phyloP scores from a whole-genome alignment of 202 grass and related monocot genomes.

The Alloteropsis angusta region DNA sequence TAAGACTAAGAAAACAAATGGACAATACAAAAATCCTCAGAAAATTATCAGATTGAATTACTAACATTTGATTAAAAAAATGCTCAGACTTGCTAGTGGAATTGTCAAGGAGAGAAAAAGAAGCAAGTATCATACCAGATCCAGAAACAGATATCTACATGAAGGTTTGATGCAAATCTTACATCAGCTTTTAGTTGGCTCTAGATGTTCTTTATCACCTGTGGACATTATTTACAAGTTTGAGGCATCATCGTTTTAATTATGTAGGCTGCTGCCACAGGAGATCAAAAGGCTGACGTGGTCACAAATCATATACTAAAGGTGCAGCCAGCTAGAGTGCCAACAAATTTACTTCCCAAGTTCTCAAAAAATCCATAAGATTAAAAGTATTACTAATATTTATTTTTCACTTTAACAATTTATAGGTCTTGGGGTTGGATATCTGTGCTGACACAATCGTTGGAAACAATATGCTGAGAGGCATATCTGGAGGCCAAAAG shows the following conservation, averaged over 20 bases:
- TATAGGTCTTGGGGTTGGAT: conserved; percentile 62
- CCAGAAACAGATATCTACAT: conserved; percentile 65
- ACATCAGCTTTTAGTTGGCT: neutral
- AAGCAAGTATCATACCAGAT: conserved; percentile 56
- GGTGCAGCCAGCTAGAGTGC: conserved; percentile 25
- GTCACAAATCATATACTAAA: conserved; percentile 73
- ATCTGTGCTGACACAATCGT: conserved; percentile 64
- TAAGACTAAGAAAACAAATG: conserved; percentile 18
- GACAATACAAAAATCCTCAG: neutral
- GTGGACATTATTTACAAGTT: neutral
- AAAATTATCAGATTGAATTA: neutral
- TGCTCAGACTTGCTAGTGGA: conserved; percentile 53
- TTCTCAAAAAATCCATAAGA: neutral
- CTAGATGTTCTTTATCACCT: neutral
- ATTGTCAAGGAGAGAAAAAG: conserved; percentile 69
- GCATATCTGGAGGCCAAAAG: conserved; percentile 66
- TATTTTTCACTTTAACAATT: neutral
- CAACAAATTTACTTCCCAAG: neutral
- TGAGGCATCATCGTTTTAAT: conserved; percentile 7
- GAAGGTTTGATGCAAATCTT: conserved; percentile 40
- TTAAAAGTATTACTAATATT: neutral
- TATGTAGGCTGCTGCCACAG: conserved; percentile 52
- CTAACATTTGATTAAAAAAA: conserved; percentile 20
- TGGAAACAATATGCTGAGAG: conserved; percentile 64
- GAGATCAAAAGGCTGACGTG: conserved; percentile 59